Evolutionary conservation across 176 grass and related monocot genomes (phyloP), one percentile per base, ranked within the genome.

Genomic region (Triticum turgidum): DNA sequence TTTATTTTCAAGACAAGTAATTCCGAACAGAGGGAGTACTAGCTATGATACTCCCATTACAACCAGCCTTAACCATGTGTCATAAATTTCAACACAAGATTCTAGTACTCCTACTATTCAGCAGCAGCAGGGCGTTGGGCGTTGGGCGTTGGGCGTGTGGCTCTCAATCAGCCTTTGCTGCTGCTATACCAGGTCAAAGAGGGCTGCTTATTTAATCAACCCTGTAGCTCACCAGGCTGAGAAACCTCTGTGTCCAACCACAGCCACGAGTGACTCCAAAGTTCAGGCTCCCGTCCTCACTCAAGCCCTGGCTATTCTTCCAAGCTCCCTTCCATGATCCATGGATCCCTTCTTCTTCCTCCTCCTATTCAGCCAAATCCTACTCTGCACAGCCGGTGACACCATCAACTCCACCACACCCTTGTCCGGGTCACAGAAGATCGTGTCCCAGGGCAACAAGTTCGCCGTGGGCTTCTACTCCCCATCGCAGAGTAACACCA

Each of bases 381-480:
- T 86, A 34, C 63, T 85, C 32, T 89, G 73, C 17, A 29, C 58
- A 11, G 87, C 91, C 67, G 32, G 79, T 21, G 91, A 93, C 80
- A 98, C 89, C 76, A 95, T 98, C 83, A 91, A 80, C 45, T 79
- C 89, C 61, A 85, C 85, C 76, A 79, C 81, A n/a, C 85, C 91
- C 30, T n/a, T 98, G 63, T 83, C 95, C 0, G 89, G 89, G 20
- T 82, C 44, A 24, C 93, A 92, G 68, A 91, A 59, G 80, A 87
- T 98, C 56, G 89, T 84, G 52, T 95, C 93, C 71, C 73, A 75
- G 76, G 24, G 61, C 44, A 87, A 87, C 61, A 88, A 77, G 27
- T 98, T 98, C 65, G 13, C 73, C 17, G 70, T 98, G 49, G 95
- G 95, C 12, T 98, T 98, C 91, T 89, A 90, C 93, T 69, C 86